Conservation (phyloP, 257 asterid species). For the Cruciata laevipes region DNA sequence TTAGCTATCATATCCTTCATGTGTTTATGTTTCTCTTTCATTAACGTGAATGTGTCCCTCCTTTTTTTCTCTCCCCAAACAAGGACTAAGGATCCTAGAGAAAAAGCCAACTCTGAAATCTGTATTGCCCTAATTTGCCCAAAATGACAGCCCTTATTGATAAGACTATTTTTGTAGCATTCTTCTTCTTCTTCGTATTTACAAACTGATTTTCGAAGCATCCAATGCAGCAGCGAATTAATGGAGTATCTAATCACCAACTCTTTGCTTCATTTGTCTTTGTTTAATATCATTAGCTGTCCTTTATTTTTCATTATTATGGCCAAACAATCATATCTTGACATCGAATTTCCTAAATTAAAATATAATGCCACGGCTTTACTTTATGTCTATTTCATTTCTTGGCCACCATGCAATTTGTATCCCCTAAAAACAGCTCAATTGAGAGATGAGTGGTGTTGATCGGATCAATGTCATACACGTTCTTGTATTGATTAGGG, state of each 20-base stretch:
- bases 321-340: constrained; percentile 11
- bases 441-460: too few relatives aligned
- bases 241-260: constrained; percentile 10
- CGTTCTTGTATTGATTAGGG: too few relatives aligned
- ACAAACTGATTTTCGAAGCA: constrained; percentile 10
- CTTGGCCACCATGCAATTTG: background rate
- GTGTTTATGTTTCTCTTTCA: constrained; percentile 12
- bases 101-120: background rate
- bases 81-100: background rate
- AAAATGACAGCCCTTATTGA: background rate
- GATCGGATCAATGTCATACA: too few relatives aligned
- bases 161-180: background rate
- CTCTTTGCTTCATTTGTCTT: background rate
- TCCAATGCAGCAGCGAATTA: constrained; percentile 5
- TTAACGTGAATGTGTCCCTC: background rate
- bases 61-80: background rate
- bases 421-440: too few relatives aligned
- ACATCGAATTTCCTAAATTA: background rate
- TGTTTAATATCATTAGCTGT: constrained; percentile 4
- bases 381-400: background rate
- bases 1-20: constrained; percentile 16
- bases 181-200: too few relatives aligned
- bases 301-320: constrained; percentile 5
- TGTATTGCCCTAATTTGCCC: background rate
- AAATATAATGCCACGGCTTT: background rate